These are phyloP conservation scores for Hanseniaspora osmophila DNA, from an alignment of 805 yeast species.

Conservation along the genomic window DNA sequence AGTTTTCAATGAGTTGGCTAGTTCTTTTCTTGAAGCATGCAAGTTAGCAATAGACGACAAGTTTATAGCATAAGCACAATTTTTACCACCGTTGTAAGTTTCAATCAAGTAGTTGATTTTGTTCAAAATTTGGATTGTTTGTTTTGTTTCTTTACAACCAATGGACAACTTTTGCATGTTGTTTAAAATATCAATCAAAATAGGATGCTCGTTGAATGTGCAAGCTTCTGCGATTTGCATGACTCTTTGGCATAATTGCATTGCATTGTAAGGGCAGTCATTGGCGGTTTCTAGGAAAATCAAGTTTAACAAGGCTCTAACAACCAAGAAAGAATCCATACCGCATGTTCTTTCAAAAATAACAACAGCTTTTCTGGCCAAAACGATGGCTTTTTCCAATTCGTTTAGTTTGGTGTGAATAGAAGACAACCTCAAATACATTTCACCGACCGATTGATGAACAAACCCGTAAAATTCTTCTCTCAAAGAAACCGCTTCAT, in stretches of 20 bases:
- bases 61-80: conserved; percentile 50
- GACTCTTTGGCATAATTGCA: conserved; percentile 48
- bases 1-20: conserved; percentile 40
- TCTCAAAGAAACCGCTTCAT: conserved; percentile 55
- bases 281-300: conserved; percentile 56
- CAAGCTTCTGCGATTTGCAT: conserved; percentile 42
- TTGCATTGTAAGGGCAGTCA: conserved; percentile 44
- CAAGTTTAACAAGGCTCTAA: conserved; percentile 58
- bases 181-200: conserved; percentile 41
- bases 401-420: conserved; percentile 47
- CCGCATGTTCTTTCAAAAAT: conserved; percentile 75
- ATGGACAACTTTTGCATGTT: conserved; percentile 40
- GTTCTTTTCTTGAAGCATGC: conserved; percentile 37
- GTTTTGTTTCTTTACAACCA: conserved; percentile 34
- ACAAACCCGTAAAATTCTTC: conserved; percentile 77
- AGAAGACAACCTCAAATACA: conserved; percentile 52
- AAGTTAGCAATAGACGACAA: conserved; percentile 58
- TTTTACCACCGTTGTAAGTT: conserved; percentile 34
- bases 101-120: conserved; percentile 39
- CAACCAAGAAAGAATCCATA: conserved; percentile 61
- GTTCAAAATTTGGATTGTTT: conserved; percentile 31
- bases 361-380: conserved; percentile 53
- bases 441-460: conserved; percentile 65
- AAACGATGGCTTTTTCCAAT: conserved; percentile 42
- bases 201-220: conserved; percentile 50